phyloP scores from a whole-genome alignment of 345 rosid species.

The Eucalyptus sp. region DNA sequence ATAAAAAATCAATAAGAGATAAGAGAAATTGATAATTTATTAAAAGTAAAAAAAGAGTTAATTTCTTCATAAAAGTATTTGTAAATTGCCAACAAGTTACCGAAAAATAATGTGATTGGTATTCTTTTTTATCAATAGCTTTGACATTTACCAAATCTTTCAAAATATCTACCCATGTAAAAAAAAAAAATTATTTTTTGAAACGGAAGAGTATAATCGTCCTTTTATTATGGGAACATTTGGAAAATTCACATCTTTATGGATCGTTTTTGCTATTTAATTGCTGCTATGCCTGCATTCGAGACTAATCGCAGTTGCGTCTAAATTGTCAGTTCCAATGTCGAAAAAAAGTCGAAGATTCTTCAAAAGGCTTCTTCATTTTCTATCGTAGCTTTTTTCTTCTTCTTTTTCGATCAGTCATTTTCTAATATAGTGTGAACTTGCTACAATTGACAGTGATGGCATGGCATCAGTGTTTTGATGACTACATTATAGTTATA shows the following conservation, averaged over 20 bases:
- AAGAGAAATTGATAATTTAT: neutral
- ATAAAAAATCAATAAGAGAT: neutral
- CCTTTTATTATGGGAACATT: no score
- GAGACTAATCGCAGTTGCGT: neutral
- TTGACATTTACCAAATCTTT: no score
- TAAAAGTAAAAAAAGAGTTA: neutral
- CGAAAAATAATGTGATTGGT: neutral
- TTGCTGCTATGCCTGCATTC: neutral
- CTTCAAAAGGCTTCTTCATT: neutral
- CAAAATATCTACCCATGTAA: neutral
- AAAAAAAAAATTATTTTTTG: no score
- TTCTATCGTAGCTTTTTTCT: neutral
- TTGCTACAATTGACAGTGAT: neutral
- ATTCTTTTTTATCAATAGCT: neutral
- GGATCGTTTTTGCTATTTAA: neutral
- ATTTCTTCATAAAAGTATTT: neutral
- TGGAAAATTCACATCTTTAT: neutral
- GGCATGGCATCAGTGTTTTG: neutral
- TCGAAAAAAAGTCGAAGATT: neutral
- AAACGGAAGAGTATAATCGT: no score
- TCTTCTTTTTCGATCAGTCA: rapidly evolving
- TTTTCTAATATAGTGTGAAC: neutral
- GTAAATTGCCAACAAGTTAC: neutral
- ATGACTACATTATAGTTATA: neutral
- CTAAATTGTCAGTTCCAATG: neutral